phyloP scores from a whole-genome alignment of 768 basidiomycete species.

The Calocybe cyanea region DNA sequence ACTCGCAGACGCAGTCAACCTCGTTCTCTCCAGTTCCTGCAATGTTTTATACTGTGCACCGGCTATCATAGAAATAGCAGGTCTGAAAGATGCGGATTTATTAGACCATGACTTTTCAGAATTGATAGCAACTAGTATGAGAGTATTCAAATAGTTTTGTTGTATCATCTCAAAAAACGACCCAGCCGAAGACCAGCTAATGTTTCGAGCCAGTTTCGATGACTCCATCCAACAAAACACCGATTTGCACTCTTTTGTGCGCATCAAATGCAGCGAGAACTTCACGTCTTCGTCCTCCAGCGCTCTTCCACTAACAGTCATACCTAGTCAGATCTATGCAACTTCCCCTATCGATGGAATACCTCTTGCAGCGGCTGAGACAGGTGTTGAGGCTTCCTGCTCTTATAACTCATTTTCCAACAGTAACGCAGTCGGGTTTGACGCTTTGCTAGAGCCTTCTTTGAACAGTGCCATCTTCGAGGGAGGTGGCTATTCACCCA shows the following conservation, averaged over 20 bases:
- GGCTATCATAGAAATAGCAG: constrained; percentile 67
- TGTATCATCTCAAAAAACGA: constrained; percentile 4
- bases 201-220: constrained; percentile 55
- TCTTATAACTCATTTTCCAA: constrained; percentile 8
- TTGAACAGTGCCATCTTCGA: constrained; percentile 8
- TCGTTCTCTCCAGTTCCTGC: constrained; percentile 62
- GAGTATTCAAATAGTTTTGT: constrained; percentile 1
- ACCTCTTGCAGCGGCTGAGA: background rate
- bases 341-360: constrained; percentile 26
- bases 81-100: constrained; percentile 73
- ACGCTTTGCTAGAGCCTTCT: constrained; percentile 6
- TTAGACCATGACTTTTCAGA: constrained; percentile 64
- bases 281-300: too few species aligned
- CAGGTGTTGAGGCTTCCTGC: constrained; percentile 7
- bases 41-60: constrained; percentile 68
- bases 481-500: background rate
- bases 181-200: constrained; percentile 54
- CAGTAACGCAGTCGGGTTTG: constrained; percentile 9
- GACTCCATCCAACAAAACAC: constrained; percentile 45
- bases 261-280: constrained; percentile 47
- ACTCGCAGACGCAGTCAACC: constrained; percentile 65
- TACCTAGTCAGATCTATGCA: constrained; percentile 31
- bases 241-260: constrained; percentile 57
- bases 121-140: constrained; percentile 56
- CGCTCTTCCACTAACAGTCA: constrained; percentile 20